Base-by-base conservation (phyloP, 2,329 filamentous ascomycete species). In the Hymenoscyphus repandus region DNA sequence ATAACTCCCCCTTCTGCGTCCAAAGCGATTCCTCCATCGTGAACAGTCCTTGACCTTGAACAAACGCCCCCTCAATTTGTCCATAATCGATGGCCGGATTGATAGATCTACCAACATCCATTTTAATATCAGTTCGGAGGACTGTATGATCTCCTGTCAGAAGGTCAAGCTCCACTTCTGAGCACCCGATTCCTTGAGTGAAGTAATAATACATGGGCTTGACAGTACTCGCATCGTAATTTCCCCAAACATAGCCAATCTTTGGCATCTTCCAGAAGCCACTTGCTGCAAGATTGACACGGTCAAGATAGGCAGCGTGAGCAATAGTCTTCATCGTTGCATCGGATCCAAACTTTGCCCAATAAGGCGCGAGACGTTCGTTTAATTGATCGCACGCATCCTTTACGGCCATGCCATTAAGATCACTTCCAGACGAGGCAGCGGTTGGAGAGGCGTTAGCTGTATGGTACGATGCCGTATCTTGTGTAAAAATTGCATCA, bases 231-330 rank as follows among this genome's bases (percentile, higher is more conserved):
- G 90, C 90, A 17, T 77, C 84, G 70, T 96, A 96, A 55, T 85
- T 83, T 15, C 83, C 88, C 92, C 92, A 97, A 2, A 83, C 80
- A 65, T 96, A 97, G 1, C 92, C 92, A 59, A 97, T 96, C 56
- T 96, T 90, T 0, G 92, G 92, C 0, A 92, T 97, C 66, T 90
- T 91, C 79, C 96, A 97, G 73, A 93, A 96, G 0, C 92, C 92
- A 61, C 96, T 90, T 1, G 92, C 91, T 11, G 86, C 90, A 12
- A 97, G 81, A 64, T 96, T 97, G 60, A 96, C 88, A 18, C 92
- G 87, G 66, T 95, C 90, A 64, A 95, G 90, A 74, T 97, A 97
- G 1, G 92, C 92, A 0, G 89, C 88, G 64, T 93, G 87, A 0
- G 90, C 92, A 9, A 97, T 71, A 2, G 95, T 79, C 62, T 90